Conservation (phyloP, 2,329 filamentous ascomycete species). For the Daldinia sp. region DNA sequence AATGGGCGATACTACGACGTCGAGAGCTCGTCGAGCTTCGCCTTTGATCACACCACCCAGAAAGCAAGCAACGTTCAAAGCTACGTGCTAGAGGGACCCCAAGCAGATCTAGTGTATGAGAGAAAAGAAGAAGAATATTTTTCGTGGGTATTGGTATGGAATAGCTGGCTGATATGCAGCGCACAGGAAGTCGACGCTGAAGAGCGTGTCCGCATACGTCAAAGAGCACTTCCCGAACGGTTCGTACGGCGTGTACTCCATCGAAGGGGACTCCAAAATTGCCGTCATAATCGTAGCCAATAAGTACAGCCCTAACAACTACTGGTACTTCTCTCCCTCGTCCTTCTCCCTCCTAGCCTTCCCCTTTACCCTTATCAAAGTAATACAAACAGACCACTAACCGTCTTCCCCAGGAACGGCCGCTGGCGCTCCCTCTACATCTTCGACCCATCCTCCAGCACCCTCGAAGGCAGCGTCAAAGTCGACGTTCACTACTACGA, state of each 20-base stretch:
- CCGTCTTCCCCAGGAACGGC: constrained; percentile 77
- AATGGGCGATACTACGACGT: constrained; percentile 90
- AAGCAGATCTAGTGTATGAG: constrained; percentile 81
- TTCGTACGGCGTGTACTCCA: constrained; percentile 85
- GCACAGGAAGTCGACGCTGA: constrained; percentile 82
- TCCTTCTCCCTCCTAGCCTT: not conserved
- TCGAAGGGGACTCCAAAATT: constrained; percentile 78
- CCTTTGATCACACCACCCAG: constrained; percentile 87
- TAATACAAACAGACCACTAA: constrained; percentile 4
- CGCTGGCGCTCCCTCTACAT: constrained; percentile 93
- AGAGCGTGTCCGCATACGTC: constrained; percentile 80
- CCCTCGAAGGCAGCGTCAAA: constrained; percentile 83
- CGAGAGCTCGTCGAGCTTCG: constrained; percentile 87
- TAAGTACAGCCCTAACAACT: constrained; percentile 98
- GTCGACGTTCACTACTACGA: constrained; percentile 99
- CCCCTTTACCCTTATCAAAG: not conserved
- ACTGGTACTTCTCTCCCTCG: constrained; percentile 71
- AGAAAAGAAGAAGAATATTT: not conserved
- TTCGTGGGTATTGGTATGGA: not conserved
- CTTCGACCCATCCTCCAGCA: constrained; percentile 75
- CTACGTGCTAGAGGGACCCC: constrained; percentile 79
- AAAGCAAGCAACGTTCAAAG: constrained; percentile 87
- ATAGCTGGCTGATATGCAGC: constrained; percentile 38
- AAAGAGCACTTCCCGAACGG: constrained; percentile 89
- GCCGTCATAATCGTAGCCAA: constrained; percentile 90